Evolutionary conservation across 2,329 filamentous ascomycete genomes (phyloP), one percentile per base, ranked within the genome.

Genomic region (Ceratocystis papillata): DNA sequence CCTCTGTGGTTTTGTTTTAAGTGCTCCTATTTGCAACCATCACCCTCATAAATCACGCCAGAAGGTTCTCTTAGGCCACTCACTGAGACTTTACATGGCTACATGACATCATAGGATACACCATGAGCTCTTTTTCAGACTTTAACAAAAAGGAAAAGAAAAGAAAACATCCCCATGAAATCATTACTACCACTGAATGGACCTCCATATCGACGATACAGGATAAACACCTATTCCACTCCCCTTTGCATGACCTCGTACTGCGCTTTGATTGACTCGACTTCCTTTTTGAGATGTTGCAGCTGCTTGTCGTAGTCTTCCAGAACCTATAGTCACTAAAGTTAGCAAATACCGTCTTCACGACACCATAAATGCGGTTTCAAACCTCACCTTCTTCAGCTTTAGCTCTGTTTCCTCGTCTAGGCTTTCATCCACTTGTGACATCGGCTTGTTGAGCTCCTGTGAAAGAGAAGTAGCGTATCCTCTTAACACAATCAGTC

Each of bases 261-360:
- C 68, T 84, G 83, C 53, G 80, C 78, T 70, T 81, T 82, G 69
- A 86, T 78, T 63, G 82, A 79, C 72, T 87, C 86, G 15, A 87
- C 78, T 73, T 90, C 87, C 73, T 86, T 87, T 75, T 86, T 88
- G 69, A 95, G 78, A 73, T 92, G 87, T 72, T 83, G 79, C 44
- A 94, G 79, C 77, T 93, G 89, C 73, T 86, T 88, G 74, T 92
- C 87, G 74, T 92, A 93, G 72, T 91, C 88, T 71, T 88, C 86
- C 71, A 93, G 76, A 60, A 93, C 87, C 87, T 90, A 69, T 30
- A 12, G 28, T 33, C 20, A 73, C 30, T 17, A 68, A 28, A n/a
- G 61, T 63, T 50, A 7, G n/a, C n/a, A 60, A 41, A 55, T 41
- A 62, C 22, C 44, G 44, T 41, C 60, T 30, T 41, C 8, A 12